Evolutionary conservation across 306 rosid genomes (phyloP).

Genomic region (Begonia peltatifolia): DNA sequence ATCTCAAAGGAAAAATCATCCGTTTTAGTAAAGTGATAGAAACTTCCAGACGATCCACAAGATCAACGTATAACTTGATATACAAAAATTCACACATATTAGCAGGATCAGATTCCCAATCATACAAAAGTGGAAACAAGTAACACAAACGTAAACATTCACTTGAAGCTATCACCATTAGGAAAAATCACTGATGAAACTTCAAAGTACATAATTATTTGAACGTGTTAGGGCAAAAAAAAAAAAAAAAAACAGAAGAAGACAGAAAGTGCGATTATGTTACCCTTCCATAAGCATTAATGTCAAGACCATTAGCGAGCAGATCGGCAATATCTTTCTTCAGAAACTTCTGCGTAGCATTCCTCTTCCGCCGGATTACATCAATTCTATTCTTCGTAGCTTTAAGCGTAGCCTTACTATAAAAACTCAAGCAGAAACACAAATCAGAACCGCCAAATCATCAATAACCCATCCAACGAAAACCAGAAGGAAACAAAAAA

Average conservation of each 20-base stretch:
- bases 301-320: slow-evolving; percentile 56
- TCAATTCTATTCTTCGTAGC: slow-evolving; percentile 84
- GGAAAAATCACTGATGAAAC: no score
- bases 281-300: slow-evolving; percentile 81
- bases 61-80: no score
- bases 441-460: slow-evolving; percentile 1
- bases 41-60: no score
- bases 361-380: slow-evolving; percentile 80
- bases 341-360: slow-evolving; percentile 82
- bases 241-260: slow-evolving; percentile 6
- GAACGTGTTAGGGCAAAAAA: not conserved
- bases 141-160: no score
- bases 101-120: no score
- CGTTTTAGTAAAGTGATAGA: not conserved
- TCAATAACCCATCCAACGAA: not conserved
- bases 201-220: not conserved
- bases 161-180: no score
- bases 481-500: not conserved
- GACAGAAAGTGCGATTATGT: slow-evolving; percentile 1
- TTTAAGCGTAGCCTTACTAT: slow-evolving; percentile 70
- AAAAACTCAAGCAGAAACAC: slow-evolving; percentile 5
- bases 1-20: slow-evolving; percentile 14
- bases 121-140: no score
- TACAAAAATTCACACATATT: no score
- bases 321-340: slow-evolving; percentile 86